These are phyloP conservation scores for Tolypocladium album DNA, from an alignment of 2,329 filamentous ascomycete species.

Conservation along the genomic window DNA sequence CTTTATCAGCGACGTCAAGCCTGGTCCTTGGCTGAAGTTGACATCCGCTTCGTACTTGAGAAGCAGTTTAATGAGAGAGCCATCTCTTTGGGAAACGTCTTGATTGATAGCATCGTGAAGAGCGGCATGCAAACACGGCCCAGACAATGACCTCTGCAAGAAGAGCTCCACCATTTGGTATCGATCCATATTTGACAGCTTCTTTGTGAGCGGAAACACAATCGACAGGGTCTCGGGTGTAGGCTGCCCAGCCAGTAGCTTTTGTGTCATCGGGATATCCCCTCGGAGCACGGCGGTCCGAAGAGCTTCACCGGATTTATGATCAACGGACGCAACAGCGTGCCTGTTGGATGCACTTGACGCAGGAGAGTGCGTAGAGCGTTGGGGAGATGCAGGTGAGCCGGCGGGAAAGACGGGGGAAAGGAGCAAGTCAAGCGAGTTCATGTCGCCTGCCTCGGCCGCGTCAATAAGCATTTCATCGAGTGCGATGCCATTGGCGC, in stretches of 20 bases:
- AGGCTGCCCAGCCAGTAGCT: conserved; percentile 36
- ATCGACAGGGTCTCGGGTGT: conserved; percentile 33
- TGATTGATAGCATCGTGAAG: conserved; percentile 43
- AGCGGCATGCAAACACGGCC: conserved; percentile 34
- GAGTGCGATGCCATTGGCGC: conserved; percentile 34
- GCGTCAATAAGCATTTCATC: conserved; percentile 40
- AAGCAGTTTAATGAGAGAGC: conserved; percentile 39
- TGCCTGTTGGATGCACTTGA: conserved; percentile 29
- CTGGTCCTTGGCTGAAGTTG: conserved; percentile 41
- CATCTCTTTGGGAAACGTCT: conserved; percentile 34
- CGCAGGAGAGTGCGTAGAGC: conserved; percentile 6
- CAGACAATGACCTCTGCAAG: conserved; percentile 35
- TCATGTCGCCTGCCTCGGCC: conserved; percentile 33
- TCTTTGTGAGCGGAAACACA: conserved; percentile 37
- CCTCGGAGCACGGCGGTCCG: conserved; percentile 35
- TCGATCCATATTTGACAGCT: conserved; percentile 29
- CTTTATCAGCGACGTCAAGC: conserved; percentile 34
- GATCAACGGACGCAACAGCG: conserved; percentile 39
- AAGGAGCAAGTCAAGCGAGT: conserved; percentile 37
- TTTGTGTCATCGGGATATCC: conserved; percentile 31
- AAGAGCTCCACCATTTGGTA: conserved; percentile 40
- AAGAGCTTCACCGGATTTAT: conserved; percentile 40
- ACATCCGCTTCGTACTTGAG: conserved; percentile 41
- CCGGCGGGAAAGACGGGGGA: conserved; percentile 32
- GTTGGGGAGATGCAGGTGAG: conserved; percentile 5